Conservation (phyloP, 108 stramenopile genomes). For the Stephanodiscus triporus region DNA sequence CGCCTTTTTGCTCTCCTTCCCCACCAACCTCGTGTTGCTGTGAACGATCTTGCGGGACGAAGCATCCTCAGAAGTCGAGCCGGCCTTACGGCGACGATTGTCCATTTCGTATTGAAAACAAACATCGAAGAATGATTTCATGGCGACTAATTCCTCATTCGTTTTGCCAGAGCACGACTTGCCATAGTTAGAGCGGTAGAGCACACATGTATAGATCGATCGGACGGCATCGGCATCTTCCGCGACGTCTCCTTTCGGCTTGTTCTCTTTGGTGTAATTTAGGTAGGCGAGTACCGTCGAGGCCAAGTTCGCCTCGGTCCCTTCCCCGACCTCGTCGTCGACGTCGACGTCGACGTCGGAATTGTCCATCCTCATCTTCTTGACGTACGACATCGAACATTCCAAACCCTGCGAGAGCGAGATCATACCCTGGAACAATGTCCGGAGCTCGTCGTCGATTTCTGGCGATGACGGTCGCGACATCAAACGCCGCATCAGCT, state of each 20-base stretch:
- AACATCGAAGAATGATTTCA: conserved; percentile 52
- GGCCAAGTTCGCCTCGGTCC: conserved; percentile 12
- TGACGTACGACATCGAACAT: conserved; percentile 20
- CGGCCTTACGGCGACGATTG: neutral
- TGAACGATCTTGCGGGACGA: conserved; percentile 2
- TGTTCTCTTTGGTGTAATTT: conserved; percentile 21
- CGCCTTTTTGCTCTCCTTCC: conserved; percentile 30
- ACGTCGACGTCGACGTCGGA: neutral
- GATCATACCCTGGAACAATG: conserved; percentile 63
- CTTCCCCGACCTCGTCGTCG: neutral
- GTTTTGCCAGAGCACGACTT: conserved; percentile 39
- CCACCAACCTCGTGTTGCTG: conserved; percentile 18
- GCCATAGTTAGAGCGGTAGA: conserved; percentile 56
- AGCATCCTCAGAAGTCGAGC: conserved; percentile 3
- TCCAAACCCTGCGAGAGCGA: conserved; percentile 56
- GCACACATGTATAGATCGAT: conserved; percentile 61
- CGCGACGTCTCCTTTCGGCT: neutral
- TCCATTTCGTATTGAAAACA: conserved; percentile 54
- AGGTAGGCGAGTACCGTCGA: conserved; percentile 10
- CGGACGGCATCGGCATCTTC: conserved; percentile 38
- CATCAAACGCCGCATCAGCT: conserved; percentile 63
- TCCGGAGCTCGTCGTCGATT: conserved; percentile 22
- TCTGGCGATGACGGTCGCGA: conserved; percentile 13
- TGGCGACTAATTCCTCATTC: conserved; percentile 37
- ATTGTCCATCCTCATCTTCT: neutral